Conservation (phyloP, 2,329 filamentous ascomycete genomes). For the Orbilia blumenaviensis region DNA sequence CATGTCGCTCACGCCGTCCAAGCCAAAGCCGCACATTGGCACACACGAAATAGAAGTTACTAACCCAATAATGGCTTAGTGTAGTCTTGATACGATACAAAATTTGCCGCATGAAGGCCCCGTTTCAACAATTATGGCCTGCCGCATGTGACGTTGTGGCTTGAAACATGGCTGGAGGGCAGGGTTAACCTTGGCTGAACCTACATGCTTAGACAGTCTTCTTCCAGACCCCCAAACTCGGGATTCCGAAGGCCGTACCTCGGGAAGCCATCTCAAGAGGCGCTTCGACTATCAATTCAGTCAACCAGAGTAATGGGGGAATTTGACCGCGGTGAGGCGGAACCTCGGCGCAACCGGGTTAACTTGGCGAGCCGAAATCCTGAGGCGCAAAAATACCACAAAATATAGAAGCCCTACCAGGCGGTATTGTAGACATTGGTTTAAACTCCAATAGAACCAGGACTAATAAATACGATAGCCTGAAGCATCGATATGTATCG, state of each 20-base stretch:
- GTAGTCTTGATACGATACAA: background rate
- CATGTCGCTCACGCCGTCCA: too few relatives aligned
- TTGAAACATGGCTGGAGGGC: constrained; percentile 9
- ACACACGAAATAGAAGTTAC: background rate
- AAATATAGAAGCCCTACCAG: too few relatives aligned
- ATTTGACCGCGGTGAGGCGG: background rate
- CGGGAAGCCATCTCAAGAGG: background rate
- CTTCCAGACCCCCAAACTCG: constrained; percentile 60
- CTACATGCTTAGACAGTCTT: background rate
- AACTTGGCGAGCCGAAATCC: too few relatives aligned
- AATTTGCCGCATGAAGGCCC: background rate
- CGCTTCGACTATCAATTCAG: too few relatives aligned
- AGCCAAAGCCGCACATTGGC: background rate
- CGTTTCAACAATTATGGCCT: background rate
- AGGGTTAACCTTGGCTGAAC: background rate
- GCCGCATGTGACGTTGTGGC: constrained; percentile 18
- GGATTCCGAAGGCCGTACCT: constrained; percentile 63
- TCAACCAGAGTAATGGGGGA: background rate
- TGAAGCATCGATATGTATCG: too few relatives aligned
- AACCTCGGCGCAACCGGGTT: too few relatives aligned
- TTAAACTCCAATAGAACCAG: too few relatives aligned
- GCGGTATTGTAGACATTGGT: too few relatives aligned
- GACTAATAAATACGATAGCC: too few relatives aligned
- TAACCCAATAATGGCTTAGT: background rate
- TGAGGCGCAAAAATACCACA: too few relatives aligned